Evolutionary conservation across 768 basidiomycete genomes (phyloP).

Genomic region (Rhizopogon rudus): DNA sequence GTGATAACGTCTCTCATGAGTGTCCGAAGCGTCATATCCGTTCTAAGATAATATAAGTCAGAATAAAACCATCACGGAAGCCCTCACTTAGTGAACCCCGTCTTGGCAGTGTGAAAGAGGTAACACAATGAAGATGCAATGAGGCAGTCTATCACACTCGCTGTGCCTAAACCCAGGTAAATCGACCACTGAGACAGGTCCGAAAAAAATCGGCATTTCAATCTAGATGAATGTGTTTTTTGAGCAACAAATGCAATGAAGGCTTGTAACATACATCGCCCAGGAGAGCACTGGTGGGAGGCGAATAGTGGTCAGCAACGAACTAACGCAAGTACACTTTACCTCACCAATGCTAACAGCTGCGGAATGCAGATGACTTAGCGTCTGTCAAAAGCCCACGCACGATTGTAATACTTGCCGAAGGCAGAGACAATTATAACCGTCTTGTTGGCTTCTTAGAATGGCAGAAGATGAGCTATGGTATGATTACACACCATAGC

Average conservation of each 20-base stretch:
- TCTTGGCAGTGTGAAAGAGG: neutral
- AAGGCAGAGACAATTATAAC: neutral
- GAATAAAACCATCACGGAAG: neutral
- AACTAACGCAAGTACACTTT: neutral
- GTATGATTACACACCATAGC: neutral
- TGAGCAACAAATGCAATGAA: neutral
- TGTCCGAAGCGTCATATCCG: neutral
- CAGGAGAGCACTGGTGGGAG: neutral
- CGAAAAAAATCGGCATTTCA: neutral
- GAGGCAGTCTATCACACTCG: constrained; percentile 29
- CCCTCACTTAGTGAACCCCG: neutral
- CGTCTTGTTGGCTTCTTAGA: neutral
- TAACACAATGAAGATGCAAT: neutral
- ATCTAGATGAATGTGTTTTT: neutral
- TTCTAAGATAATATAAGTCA: neutral
- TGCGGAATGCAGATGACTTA: neutral
- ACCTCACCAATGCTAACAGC: neutral
- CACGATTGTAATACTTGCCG: neutral
- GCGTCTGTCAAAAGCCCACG: neutral
- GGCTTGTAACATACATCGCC: neutral
- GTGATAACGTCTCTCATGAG: neutral
- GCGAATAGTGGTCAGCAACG: neutral
- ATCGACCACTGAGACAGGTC: neutral
- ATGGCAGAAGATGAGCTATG: neutral
- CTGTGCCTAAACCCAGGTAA: constrained; percentile 19